Percentiles rank a stretch among this genome's conserved stretches.
Conservation (phyloP, 2,329 filamentous ascomycete genomes). For the Aspergillus pseudonomiae region DNA sequence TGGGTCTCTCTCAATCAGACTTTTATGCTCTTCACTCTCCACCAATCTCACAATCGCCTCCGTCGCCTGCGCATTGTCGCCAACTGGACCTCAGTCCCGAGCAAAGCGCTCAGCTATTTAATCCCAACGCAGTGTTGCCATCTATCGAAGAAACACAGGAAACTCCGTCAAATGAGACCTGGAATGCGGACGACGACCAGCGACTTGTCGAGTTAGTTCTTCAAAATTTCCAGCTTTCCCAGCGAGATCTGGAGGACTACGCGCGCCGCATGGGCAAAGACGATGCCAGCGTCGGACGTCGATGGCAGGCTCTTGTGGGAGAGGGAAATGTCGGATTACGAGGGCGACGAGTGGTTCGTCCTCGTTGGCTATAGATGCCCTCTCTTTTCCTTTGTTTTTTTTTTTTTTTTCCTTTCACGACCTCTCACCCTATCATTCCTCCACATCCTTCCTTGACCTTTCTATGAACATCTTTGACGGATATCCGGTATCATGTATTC, state of each 20-base stretch:
- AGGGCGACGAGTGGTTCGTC: conserved; percentile 30
- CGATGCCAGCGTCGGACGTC: conserved; percentile 42
- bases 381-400: conserved; percentile 8
- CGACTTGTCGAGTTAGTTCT: conserved; percentile 48
- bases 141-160: conserved; percentile 38
- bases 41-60: conserved; percentile 36
- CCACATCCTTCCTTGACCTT: not conserved
- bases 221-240: conserved; percentile 47
- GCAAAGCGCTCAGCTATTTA: conserved; percentile 21
- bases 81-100: conserved; percentile 15
- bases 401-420: not conserved
- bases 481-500: conserved; percentile 9
- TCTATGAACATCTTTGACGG: conserved; percentile 9
- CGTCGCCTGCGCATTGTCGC: conserved; percentile 26
- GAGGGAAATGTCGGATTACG: conserved; percentile 48
- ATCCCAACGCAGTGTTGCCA: conserved; percentile 39
- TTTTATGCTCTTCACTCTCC: conserved; percentile 47
- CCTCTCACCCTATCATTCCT: not conserved
- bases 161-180: conserved; percentile 23
- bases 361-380: conserved; percentile 26
- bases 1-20: conserved; percentile 47
- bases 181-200: conserved; percentile 47
- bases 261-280: conserved; percentile 46
- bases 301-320: conserved; percentile 47
- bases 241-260: conserved; percentile 50